Conservation (phyloP, 345 rosid species). For the Raphanus raphanistrum region DNA sequence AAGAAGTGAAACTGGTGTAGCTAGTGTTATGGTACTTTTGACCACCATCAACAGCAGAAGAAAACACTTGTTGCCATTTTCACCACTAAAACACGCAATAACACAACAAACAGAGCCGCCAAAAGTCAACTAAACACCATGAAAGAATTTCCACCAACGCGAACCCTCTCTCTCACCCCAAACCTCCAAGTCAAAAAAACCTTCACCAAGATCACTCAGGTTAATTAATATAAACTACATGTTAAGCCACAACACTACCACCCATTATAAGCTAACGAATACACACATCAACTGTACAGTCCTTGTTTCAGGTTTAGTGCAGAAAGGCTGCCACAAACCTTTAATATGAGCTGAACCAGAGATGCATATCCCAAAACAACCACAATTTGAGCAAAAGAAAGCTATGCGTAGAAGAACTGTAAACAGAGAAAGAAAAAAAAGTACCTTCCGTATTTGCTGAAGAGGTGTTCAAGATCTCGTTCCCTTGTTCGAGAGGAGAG, state of each 20-base stretch:
- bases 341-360: neutral
- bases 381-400: neutral
- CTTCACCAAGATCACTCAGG: conserved; percentile 93
- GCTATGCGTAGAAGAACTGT: neutral
- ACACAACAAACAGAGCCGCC: conserved; percentile 44
- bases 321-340: neutral
- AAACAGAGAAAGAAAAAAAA: neutral
- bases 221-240: conserved; percentile 59
- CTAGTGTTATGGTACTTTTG: conserved; percentile 66
- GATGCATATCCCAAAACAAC: neutral
- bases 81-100: conserved; percentile 74
- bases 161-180: conserved; percentile 69
- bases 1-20: conserved; percentile 51
- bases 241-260: conserved; percentile 26
- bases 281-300: neutral
- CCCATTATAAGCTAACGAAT: conserved; percentile 17
- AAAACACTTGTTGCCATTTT: conserved; percentile 80
- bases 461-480: conserved; percentile 51
- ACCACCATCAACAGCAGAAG: conserved; percentile 72
- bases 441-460: conserved; percentile 65
- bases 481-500: conserved; percentile 51
- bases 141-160: conserved; percentile 55
- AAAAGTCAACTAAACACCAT: conserved; percentile 31
- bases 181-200: conserved; percentile 87
- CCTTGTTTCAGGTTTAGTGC: no score